These are phyloP conservation scores for Haberlea rhodopensis DNA, from an alignment of 257 asterid genomes.

Conservation along the genomic window DNA sequence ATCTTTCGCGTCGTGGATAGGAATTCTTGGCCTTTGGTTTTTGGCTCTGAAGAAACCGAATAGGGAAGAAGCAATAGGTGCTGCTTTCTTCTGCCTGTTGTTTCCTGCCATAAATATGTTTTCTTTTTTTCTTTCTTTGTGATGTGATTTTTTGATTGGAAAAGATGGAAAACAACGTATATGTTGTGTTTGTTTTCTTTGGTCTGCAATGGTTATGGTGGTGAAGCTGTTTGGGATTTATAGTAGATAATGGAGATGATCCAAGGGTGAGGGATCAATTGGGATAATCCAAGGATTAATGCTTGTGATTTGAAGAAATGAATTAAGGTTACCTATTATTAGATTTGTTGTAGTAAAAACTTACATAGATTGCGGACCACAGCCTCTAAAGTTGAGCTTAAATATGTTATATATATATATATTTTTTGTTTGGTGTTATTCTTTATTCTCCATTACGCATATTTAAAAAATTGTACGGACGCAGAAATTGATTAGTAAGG, in stretches of 20 bases:
- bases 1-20: slow-evolving; percentile 11
- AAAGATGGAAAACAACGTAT: background rate
- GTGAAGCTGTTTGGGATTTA: slow-evolving; percentile 17
- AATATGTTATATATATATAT: too few relatives aligned
- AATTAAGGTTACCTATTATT: too few relatives aligned
- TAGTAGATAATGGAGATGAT: slow-evolving; percentile 19
- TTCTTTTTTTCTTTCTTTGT: too few relatives aligned
- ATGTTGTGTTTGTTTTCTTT: background rate
- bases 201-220: background rate
- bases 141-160: background rate
- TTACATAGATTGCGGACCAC: too few relatives aligned
- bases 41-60: slow-evolving; percentile 36
- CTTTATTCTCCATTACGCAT: too few relatives aligned
- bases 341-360: too few relatives aligned
- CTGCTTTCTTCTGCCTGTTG: slow-evolving; percentile 30
- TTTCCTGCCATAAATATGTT: slow-evolving; percentile 28
- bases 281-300: too few relatives aligned
- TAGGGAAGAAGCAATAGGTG: slow-evolving; percentile 32
- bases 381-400: too few relatives aligned
- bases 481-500: too few relatives aligned
- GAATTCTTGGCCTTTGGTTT: slow-evolving; percentile 11
- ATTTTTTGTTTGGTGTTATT: too few relatives aligned
- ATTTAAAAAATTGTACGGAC: too few relatives aligned
- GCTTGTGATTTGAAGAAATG: too few relatives aligned
- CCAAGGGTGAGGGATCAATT: slow-evolving; percentile 29